Base-by-base conservation (phyloP, 2,329 filamentous ascomycete species). In the Pestalotiopsis fici region DNA sequence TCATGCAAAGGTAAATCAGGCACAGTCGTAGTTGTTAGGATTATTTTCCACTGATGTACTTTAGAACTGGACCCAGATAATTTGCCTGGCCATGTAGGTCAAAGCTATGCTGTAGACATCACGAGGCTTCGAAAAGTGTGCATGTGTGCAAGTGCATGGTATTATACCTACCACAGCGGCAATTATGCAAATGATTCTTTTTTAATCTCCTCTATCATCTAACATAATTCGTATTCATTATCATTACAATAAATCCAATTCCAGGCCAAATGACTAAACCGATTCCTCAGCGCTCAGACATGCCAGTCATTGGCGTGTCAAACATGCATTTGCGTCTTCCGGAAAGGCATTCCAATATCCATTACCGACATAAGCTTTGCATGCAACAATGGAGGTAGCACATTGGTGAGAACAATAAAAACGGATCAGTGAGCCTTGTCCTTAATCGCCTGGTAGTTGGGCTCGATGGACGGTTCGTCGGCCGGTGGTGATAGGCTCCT, bases 401-500 rank as follows among this genome's bases (percentile, higher is more conserved):
- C n/a, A 9, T n/a, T 50, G 43, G 18, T 18, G 43, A 50, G 43
- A 50, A 18, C 18, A 50, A 21, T 21, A 50, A 50, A 50, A 50
- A 23, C 18, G 18, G 7, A 50, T 60, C 57, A 61, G 11, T 60
- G 64, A 43, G 54, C 55, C n/a, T 59, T 65, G 64, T 69, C 67
- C 37, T 62, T 63, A 13, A 69, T 60, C 31, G 68, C 66, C 47
- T 70, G 65, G 2, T 61, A 67, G 23, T 43, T 65, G 23, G 62
- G 63, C 61, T 70, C 71, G 65, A 71, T 73, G 13, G 69, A 69
- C 28, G 68, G 66, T n/a, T 68, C 67, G 15, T 76, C 77, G 3
- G 78, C 74, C 1, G 86, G 82, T 39, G 88, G 84, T 2, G 87
- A 89, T 15, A 95, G 82, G 71, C 88, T 93, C 78, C 90, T 93